These are phyloP conservation scores for Apiotrichum siamense DNA, from an alignment of 1,284 basidiomycete species.

Conservation along the genomic window DNA sequence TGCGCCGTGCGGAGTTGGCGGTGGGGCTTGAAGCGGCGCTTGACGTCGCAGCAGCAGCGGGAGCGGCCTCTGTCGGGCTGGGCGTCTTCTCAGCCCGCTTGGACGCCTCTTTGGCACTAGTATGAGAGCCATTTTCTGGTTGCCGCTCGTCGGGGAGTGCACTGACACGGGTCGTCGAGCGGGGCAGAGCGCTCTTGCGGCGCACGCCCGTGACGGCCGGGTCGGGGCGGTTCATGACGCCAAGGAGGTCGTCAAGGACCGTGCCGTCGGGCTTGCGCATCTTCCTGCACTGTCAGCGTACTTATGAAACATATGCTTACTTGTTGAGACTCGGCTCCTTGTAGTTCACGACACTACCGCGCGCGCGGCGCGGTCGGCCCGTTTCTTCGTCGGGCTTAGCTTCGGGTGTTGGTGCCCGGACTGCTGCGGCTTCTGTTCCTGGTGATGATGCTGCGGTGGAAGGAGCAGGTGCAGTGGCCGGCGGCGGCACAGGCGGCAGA, in stretches of 20 bases:
- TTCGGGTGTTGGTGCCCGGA: not conserved
- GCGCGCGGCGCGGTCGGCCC: constrained; percentile 6
- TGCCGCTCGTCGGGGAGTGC: no score
- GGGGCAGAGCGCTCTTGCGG: constrained; percentile 14
- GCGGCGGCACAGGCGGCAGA: no score
- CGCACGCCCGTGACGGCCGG: constrained; percentile 10
- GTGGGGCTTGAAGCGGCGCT: no score
- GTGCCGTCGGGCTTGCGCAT: constrained; percentile 21
- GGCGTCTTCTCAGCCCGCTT: no score
- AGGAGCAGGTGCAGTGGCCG: no score
- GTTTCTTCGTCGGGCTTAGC: constrained; percentile 1
- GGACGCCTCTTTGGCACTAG: not conserved
- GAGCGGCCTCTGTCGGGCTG: not conserved
- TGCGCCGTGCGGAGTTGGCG: no score
- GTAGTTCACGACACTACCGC: constrained; percentile 13
- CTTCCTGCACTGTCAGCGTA: constrained; percentile 7
- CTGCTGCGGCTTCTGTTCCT: no score
- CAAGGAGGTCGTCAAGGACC: constrained; percentile 9
- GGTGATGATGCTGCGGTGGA: no score
- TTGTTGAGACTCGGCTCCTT: constrained; percentile 17
- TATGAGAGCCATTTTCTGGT: not conserved
- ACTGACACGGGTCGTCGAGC: not conserved
- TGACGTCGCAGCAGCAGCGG: no score
- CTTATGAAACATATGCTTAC: not conserved
- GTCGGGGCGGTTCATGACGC: constrained; percentile 1